These are phyloP conservation scores for Eucalyptus erythrocorys DNA, from an alignment of 345 rosid species.

Conservation along the genomic window DNA sequence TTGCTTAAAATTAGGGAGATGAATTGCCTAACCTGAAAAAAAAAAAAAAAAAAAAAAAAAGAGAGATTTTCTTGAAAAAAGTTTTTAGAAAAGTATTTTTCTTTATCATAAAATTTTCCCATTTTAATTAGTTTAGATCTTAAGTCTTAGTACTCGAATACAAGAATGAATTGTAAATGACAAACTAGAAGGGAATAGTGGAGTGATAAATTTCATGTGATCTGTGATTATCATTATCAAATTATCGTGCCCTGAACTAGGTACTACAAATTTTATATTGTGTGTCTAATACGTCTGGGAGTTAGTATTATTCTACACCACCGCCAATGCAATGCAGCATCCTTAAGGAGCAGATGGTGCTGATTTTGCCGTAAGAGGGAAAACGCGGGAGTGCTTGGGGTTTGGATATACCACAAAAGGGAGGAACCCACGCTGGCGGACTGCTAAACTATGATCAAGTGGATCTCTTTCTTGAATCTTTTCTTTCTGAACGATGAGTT, in stretches of 20 bases:
- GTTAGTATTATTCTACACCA: background rate
- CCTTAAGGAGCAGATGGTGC: background rate
- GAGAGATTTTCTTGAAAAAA: too few relatives aligned
- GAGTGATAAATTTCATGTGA: background rate
- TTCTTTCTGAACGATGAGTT: background rate
- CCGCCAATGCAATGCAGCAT: background rate
- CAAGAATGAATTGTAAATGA: background rate
- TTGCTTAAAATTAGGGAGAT: background rate
- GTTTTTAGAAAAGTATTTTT: too few relatives aligned
- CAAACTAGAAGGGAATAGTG: background rate
- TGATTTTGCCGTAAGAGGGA: background rate
- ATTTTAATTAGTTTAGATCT: background rate
- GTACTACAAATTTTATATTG: background rate
- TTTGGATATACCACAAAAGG: background rate
- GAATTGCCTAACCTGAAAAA: background rate
- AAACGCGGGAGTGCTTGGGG: background rate
- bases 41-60: too few relatives aligned
- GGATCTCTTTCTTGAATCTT: background rate
- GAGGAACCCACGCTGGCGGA: background rate
- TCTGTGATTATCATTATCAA: background rate
- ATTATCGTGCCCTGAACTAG: background rate
- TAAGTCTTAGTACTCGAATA: background rate
- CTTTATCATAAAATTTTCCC: too few relatives aligned
- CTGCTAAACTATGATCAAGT: background rate
- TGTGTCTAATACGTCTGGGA: background rate